These are phyloP conservation scores for Marasmius fiardii DNA, from an alignment of 1,284 basidiomycete genomes.

Conservation along the genomic window DNA sequence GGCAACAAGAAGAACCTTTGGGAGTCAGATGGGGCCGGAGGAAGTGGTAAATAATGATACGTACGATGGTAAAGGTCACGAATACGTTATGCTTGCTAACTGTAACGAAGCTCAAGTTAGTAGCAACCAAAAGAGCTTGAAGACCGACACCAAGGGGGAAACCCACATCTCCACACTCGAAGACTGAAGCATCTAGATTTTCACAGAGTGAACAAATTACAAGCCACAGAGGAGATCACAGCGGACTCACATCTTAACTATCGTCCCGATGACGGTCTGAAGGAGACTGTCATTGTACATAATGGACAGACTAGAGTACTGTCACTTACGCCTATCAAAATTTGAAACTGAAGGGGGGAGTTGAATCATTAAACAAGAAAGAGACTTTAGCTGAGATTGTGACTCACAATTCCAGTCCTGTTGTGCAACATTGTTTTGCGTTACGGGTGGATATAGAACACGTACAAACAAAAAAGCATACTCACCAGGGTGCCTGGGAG, in stretches of 20 bases:
- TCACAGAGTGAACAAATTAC: not conserved
- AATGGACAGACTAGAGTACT: not conserved
- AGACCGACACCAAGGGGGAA: not conserved
- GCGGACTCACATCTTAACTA: slow-evolving; percentile 4
- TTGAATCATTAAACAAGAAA: too few relatives aligned
- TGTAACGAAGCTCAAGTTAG: not conserved
- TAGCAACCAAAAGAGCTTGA: too few relatives aligned
- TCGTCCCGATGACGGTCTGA: slow-evolving; percentile 3
- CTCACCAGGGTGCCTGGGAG: not conserved
- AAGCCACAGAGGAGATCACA: not conserved
- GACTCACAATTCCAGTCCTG: too few relatives aligned
- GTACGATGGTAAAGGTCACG: not conserved
- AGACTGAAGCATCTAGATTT: slow-evolving; percentile 4
- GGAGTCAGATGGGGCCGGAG: not conserved
- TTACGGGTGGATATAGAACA: too few relatives aligned
- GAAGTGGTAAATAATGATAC: not conserved
- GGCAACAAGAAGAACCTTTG: not conserved
- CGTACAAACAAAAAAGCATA: too few relatives aligned
- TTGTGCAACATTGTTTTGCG: too few relatives aligned
- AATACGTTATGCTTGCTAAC: slow-evolving; percentile 6
- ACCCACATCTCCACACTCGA: slow-evolving; percentile 12
- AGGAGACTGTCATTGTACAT: not conserved
- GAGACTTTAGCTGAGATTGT: too few relatives aligned
- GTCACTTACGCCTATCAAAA: slow-evolving; percentile 4
- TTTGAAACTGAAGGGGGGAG: not conserved